These are phyloP conservation scores for Tuber brumale DNA, from an alignment of 495 filamentous ascomycete species.

Conservation along the genomic window DNA sequence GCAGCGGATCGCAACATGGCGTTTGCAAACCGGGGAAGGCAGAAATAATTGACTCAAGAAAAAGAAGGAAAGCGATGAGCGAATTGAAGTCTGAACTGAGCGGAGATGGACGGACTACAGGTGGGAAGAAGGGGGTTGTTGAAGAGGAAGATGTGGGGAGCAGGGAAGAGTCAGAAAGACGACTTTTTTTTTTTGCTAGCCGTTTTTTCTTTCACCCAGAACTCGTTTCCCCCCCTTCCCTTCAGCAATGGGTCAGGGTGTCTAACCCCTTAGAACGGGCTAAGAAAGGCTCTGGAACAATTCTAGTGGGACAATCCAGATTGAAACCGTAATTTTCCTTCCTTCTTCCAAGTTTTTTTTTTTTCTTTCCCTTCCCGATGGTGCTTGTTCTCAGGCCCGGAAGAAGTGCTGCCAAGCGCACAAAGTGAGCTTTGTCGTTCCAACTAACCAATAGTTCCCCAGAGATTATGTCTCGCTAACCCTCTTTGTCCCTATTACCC, in stretches of 20 bases:
- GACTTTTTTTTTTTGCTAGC: conserved; percentile 20
- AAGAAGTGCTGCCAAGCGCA: neutral
- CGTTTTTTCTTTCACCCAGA: neutral
- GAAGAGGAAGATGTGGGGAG: conserved; percentile 24
- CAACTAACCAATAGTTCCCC: neutral
- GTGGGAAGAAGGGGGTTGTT: conserved; percentile 16
- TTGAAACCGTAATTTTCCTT: neutral
- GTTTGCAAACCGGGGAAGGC: conserved; percentile 13
- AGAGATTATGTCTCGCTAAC: neutral
- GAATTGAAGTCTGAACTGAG: conserved; percentile 20
- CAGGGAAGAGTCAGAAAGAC: conserved; percentile 11
- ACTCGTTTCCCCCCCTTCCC: neutral
- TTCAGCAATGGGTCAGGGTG: neutral
- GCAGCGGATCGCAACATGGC: conserved; percentile 35
- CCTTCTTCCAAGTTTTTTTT: neutral
- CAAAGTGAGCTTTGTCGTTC: neutral
- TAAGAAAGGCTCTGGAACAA: neutral
- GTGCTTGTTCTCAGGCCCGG: neutral
- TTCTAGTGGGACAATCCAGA: neutral
- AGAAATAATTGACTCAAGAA: conserved; percentile 21
- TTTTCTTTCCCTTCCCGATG: neutral
- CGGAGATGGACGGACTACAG: conserved; percentile 10
- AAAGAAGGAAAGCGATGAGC: conserved; percentile 19
- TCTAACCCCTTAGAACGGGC: neutral
- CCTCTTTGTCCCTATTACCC: neutral